Evolutionary conservation across 2,329 filamentous ascomycete genomes (phyloP).

Genomic region (Ambrosiella beaveri): DNA sequence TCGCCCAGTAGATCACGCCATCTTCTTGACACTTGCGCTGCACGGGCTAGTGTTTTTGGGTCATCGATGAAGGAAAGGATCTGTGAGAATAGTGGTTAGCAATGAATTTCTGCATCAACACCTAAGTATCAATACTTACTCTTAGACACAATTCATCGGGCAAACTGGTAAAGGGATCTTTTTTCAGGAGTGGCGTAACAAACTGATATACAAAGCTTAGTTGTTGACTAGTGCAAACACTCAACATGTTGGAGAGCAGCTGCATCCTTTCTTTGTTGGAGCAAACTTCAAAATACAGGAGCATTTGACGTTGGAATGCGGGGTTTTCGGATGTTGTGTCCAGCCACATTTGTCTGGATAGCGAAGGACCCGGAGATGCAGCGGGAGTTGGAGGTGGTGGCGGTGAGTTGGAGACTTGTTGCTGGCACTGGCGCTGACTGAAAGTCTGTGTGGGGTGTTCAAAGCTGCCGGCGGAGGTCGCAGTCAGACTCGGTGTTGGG

Average conservation of each 20-base stretch:
- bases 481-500: constrained; percentile 50
- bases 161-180: constrained; percentile 83
- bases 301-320: constrained; percentile 60
- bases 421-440: neutral
- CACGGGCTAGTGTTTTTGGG: constrained; percentile 77
- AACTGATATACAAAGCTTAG: constrained; percentile 93
- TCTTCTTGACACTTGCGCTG: constrained; percentile 86
- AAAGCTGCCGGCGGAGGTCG: constrained; percentile 38
- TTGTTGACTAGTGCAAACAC: constrained; percentile 86
- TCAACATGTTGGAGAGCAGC: constrained; percentile 73
- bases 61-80: constrained; percentile 95
- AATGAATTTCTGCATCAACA: neutral
- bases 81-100: constrained; percentile 26
- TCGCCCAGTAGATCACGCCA: constrained; percentile 91
- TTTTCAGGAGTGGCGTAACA: constrained; percentile 83
- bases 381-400: constrained; percentile 49
- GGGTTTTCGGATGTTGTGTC: constrained; percentile 55
- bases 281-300: constrained; percentile 63
- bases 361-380: constrained; percentile 45
- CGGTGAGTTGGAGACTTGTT: constrained; percentile 39
- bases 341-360: constrained; percentile 41
- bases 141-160: constrained; percentile 85
- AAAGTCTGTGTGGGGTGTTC: neutral
- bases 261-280: constrained; percentile 60
- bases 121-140: constrained; percentile 27